phyloP scores from a whole-genome alignment of 2,329 filamentous ascomycete species.

The Penicillium glabrum region DNA sequence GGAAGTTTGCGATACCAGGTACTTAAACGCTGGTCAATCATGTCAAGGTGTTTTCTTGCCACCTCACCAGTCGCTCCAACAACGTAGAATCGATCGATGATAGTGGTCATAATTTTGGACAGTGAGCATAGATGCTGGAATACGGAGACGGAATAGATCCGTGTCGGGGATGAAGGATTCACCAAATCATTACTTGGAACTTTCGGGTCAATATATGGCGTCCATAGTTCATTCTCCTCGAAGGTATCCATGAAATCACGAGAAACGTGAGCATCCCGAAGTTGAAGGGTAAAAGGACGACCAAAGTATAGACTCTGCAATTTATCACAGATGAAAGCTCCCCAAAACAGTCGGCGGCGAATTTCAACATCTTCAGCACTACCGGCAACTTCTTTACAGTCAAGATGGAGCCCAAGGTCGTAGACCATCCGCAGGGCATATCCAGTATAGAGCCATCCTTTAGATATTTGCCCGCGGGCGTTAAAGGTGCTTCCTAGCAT shows the following conservation, averaged over 20 bases:
- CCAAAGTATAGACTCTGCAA: conserved; percentile 57
- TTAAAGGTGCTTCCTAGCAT: conserved; percentile 23
- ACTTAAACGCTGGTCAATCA: conserved; percentile 22
- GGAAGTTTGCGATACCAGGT: conserved; percentile 30
- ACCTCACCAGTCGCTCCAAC: conserved; percentile 24
- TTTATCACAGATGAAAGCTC: conserved; percentile 46
- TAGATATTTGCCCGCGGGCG: conserved; percentile 23
- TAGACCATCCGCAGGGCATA: conserved; percentile 45
- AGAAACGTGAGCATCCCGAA: conserved; percentile 29
- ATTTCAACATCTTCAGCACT: conserved; percentile 28
- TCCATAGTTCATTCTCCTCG: conserved; percentile 30
- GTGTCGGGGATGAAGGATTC: conserved; percentile 1
- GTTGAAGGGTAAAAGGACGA: conserved; percentile 43
- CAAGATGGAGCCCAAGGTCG: conserved; percentile 42
- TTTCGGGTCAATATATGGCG: neutral
- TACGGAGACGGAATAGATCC: conserved; percentile 34
- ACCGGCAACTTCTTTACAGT: conserved; percentile 19
- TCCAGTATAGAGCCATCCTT: conserved; percentile 43
- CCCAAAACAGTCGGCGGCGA: conserved; percentile 33
- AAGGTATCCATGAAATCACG: conserved; percentile 31
- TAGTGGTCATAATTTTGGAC: conserved; percentile 39
- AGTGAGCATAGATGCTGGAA: conserved; percentile 38
- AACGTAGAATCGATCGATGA: conserved; percentile 38
- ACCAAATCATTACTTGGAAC: conserved; percentile 13
- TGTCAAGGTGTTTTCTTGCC: conserved; percentile 24